A percentile compares a stretch with the other conserved stretches of the same genome.
phyloP scores from a whole-genome alignment of 2,329 filamentous ascomycete genomes.

The Ascosphaera aggregata region DNA sequence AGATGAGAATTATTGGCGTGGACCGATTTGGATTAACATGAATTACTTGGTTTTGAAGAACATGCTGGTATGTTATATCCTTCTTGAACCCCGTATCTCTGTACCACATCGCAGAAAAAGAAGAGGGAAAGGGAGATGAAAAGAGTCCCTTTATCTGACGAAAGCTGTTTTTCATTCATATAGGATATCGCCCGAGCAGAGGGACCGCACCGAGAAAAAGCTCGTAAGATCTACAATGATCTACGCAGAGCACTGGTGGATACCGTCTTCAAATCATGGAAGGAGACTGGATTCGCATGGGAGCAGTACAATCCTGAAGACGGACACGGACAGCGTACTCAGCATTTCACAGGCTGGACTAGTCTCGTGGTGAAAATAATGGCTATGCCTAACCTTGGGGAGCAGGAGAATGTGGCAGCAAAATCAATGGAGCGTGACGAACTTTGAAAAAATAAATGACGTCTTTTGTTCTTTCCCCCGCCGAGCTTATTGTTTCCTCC shows the following conservation, averaged over 20 bases:
- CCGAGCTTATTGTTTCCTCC: conserved; percentile 5
- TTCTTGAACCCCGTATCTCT: conserved; percentile 5
- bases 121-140: too few relatives aligned
- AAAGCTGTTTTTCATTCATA: background rate
- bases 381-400: conserved; percentile 55
- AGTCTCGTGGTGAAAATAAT: conserved; percentile 94
- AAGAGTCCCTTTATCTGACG: background rate
- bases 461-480: conserved; percentile 1
- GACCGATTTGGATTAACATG: conserved; percentile 87
- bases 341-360: conserved; percentile 99
- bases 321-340: conserved; percentile 77
- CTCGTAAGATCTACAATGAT: conserved; percentile 48
- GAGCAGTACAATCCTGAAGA: conserved; percentile 95
- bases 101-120: too few relatives aligned
- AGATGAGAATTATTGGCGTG: conserved; percentile 91
- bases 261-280: conserved; percentile 73
- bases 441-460: conserved; percentile 14
- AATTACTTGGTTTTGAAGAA: conserved; percentile 72
- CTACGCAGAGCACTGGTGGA: conserved; percentile 69
- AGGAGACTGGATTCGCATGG: conserved; percentile 88
- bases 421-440: conserved; percentile 22
- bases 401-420: conserved; percentile 1
- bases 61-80: conserved; percentile 37
- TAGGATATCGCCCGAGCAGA: conserved; percentile 38
- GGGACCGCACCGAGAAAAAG: conserved; percentile 45